Percentiles rank a stretch among this genome's conserved stretches.
These are phyloP conservation scores for Carex kokanica DNA, from an alignment of 176 grass and related monocot species.

Conservation along the genomic window DNA sequence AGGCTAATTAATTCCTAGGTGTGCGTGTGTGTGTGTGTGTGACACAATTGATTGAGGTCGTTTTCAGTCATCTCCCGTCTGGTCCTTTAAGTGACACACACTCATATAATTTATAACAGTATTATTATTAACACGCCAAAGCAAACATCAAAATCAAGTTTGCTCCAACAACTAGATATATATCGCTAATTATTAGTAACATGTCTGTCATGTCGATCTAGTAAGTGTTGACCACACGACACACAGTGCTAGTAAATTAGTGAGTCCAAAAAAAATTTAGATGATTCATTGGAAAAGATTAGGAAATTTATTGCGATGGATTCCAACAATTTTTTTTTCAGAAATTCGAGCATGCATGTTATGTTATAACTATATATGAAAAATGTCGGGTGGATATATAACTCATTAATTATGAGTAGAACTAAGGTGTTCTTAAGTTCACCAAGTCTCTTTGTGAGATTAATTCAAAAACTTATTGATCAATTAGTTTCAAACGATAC, in stretches of 20 bases:
- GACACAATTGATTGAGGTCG: conserved; percentile 1
- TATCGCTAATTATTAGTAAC: background rate
- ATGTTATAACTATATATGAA: background rate
- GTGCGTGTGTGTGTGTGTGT: no score
- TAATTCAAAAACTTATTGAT: no score
- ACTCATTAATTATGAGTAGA: no score
- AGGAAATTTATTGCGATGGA: no score
- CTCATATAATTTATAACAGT: background rate
- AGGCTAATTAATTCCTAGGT: no score
- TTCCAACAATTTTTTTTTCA: no score
- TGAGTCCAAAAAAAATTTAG: background rate
- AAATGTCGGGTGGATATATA: background rate
- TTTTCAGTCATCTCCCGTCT: background rate
- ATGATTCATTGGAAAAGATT: background rate
- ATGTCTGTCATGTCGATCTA: background rate
- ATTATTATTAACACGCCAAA: background rate
- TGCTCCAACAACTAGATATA: background rate
- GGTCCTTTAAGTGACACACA: background rate
- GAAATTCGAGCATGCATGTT: background rate
- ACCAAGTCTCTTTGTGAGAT: no score
- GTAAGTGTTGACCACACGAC: no score
- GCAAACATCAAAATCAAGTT: background rate
- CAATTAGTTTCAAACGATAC: no score
- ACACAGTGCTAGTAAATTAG: no score
- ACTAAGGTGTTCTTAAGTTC: no score